These are phyloP conservation scores for Malassezia psittaci DNA, from an alignment of 1,284 basidiomycete species.

Conservation along the genomic window DNA sequence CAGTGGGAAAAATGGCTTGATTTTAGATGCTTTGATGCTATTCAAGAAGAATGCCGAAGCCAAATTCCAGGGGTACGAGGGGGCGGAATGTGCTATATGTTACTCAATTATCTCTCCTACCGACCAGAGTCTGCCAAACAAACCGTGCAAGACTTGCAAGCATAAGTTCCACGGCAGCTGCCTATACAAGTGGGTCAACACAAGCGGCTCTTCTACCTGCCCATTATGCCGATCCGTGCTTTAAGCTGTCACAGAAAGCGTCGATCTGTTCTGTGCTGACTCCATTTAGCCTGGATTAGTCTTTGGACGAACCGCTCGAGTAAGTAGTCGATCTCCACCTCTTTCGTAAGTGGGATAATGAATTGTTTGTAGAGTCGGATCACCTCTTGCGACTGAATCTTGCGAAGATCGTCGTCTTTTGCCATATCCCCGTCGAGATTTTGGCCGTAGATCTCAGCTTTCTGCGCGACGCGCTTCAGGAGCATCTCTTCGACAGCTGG, in stretches of 20 bases:
- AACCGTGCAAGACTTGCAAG: conserved; percentile 84
- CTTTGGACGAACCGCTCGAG: conserved; percentile 21
- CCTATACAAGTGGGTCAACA: conserved; percentile 70
- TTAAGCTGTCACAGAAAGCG: conserved; percentile 23
- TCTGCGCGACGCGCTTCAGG: conserved; percentile 75
- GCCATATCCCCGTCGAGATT: conserved; percentile 57
- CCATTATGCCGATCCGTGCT: conserved; percentile 67
- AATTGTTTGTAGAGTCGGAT: conserved; percentile 84
- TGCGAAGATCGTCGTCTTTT: conserved; percentile 47
- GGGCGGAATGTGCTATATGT: conserved; percentile 45
- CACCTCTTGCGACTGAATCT: conserved; percentile 86
- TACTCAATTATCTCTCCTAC: conserved; percentile 80
- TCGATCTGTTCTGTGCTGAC: background rate
- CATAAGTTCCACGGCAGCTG: conserved; percentile 70
- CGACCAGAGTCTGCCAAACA: conserved; percentile 77
- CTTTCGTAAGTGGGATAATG: conserved; percentile 93
- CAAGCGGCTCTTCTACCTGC: conserved; percentile 72
- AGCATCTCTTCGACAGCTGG: conserved; percentile 84
- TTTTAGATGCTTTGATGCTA: conserved; percentile 78
- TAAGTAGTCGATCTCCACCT: conserved; percentile 69
- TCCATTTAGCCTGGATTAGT: background rate
- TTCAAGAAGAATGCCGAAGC: conserved; percentile 86
- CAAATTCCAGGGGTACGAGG: conserved; percentile 43
- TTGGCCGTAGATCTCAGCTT: conserved; percentile 83
- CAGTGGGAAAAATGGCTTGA: conserved; percentile 71